Conservation (phyloP, 306 rosid genomes). For the Ormosia semicastrata region DNA sequence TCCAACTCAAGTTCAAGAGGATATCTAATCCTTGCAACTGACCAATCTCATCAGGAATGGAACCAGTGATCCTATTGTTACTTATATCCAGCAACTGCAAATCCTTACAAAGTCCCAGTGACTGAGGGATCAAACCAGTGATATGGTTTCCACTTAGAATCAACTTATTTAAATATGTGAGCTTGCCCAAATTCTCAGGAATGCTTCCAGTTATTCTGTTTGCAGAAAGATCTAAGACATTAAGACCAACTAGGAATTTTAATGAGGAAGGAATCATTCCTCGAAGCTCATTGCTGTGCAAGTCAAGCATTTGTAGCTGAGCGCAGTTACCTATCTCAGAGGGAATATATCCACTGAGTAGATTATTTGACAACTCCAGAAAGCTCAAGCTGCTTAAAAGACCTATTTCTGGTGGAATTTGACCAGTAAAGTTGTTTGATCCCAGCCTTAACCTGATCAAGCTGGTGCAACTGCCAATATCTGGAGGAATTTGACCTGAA, state of each 20-base stretch:
- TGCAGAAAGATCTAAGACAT: constrained; percentile 80
- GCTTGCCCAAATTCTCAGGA: constrained; percentile 68
- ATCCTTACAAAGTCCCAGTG: constrained; percentile 72
- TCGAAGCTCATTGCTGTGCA: constrained; percentile 70
- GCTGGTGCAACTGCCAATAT: constrained; percentile 72
- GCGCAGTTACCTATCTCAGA: constrained; percentile 72
- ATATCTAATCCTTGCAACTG: constrained; percentile 74
- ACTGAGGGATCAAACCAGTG: constrained; percentile 61
- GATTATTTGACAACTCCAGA: constrained; percentile 79
- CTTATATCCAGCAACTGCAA: constrained; percentile 86
- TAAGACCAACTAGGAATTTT: constrained; percentile 53
- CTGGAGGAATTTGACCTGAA: constrained; percentile 75
- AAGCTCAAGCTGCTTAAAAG: constrained; percentile 63
- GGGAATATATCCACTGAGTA: constrained; percentile 63
- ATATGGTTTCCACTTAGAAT: constrained; percentile 64
- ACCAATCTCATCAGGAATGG: constrained; percentile 80
- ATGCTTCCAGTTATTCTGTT: constrained; percentile 61
- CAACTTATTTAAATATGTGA: constrained; percentile 68
- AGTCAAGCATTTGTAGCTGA: constrained; percentile 86
- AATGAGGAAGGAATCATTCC: constrained; percentile 77
- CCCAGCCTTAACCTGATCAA: constrained; percentile 79
- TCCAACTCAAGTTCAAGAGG: constrained; percentile 86
- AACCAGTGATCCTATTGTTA: constrained; percentile 64
- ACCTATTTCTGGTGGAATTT: constrained; percentile 74
- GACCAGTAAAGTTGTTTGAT: constrained; percentile 78